Conservation (phyloP, 2,329 filamentous ascomycete species). For the Esteya vermicola region DNA sequence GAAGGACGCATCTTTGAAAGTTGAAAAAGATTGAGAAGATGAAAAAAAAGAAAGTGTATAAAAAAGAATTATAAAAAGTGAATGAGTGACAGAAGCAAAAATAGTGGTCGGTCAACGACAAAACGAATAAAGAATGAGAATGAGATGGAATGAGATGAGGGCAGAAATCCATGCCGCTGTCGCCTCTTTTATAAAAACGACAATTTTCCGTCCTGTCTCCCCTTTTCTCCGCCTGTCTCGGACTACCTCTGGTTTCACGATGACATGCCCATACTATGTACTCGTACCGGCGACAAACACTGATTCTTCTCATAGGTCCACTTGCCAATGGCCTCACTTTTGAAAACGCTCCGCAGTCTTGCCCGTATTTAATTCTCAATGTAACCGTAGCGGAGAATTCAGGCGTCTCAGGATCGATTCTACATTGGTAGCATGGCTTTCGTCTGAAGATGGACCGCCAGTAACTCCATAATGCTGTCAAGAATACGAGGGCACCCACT, state of each 20-base stretch:
- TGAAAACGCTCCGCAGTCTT: too few relatives aligned
- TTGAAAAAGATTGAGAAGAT: not conserved
- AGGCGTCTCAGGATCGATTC: too few relatives aligned
- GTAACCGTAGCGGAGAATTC: too few relatives aligned
- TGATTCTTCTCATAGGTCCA: too few relatives aligned
- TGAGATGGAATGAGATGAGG: not conserved
- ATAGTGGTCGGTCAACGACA: constrained; percentile 8
- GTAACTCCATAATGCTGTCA: too few relatives aligned
- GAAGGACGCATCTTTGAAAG: constrained; percentile 8
- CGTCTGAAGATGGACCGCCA: not conserved
- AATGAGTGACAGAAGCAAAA: not conserved
- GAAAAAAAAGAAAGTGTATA: not conserved
- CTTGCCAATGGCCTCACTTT: too few relatives aligned
- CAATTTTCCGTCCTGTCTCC: not conserved
- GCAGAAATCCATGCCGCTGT: too few relatives aligned
- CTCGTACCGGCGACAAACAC: too few relatives aligned
- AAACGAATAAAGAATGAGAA: not conserved
- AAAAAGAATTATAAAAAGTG: not conserved
- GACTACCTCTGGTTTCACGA: not conserved
- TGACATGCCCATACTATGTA: not conserved
- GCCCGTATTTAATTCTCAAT: too few relatives aligned
- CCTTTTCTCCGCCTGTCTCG: not conserved
- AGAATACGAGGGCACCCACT: not conserved
- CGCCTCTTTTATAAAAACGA: not conserved
- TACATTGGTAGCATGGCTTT: too few relatives aligned